Evolutionary conservation across 139 green algal species (phyloP).

Genomic region (Microglena sp.): DNA sequence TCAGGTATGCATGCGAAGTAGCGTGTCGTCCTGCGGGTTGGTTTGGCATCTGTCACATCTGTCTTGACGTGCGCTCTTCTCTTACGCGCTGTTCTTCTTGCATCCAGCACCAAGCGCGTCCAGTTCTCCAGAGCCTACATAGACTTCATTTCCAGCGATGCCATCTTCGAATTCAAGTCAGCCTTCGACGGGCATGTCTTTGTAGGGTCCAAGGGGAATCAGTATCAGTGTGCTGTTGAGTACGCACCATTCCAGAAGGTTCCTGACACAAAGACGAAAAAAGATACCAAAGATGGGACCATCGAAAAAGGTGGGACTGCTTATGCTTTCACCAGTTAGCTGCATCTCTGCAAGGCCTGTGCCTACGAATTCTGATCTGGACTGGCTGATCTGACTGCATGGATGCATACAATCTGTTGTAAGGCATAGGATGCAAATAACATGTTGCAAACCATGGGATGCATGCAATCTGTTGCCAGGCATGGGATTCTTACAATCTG

Average conservation of each 20-base stretch:
- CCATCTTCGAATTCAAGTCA: slow-evolving; percentile 52
- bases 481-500: too few species aligned
- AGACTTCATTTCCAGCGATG: slow-evolving; percentile 36
- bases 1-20: slow-evolving; percentile 48
- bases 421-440: too few species aligned
- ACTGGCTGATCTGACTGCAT: too few species aligned
- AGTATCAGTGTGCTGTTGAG: slow-evolving; percentile 50
- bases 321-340: too few species aligned
- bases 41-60: background rate
- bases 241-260: slow-evolving; percentile 65
- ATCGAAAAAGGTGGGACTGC: slow-evolving; percentile 54
- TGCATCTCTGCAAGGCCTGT: too few species aligned
- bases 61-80: background rate
- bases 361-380: too few species aligned
- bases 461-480: too few species aligned
- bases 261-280: slow-evolving; percentile 27
- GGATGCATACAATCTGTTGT: too few species aligned
- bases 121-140: slow-evolving; percentile 51
- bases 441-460: too few species aligned
- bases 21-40: too few species aligned
- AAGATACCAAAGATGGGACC: slow-evolving; percentile 51
- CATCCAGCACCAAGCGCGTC: slow-evolving; percentile 34
- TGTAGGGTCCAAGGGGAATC: slow-evolving; percentile 45
- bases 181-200: slow-evolving; percentile 57
- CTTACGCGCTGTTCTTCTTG: background rate